Evolutionary conservation across 2,329 filamentous ascomycete species (phyloP), one percentile per base, ranked within the genome.

Genomic region (Sporothrix brunneoviolacea): DNA sequence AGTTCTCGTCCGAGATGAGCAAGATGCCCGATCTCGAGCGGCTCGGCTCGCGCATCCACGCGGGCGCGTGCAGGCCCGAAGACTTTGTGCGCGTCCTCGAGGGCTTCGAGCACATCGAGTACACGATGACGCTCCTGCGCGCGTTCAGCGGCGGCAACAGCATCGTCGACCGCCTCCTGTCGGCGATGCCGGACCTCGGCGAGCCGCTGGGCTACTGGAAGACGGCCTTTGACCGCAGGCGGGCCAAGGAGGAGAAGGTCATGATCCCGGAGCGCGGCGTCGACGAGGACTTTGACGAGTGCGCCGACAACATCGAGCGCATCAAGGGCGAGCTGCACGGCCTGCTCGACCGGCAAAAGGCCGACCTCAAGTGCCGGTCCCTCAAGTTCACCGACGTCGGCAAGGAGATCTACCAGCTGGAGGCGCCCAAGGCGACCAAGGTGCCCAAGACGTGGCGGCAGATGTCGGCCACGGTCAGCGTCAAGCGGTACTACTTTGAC

Each of bases 91-190:
- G 84, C 42, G 91, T 97, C 0, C 74, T 98, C 0, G 91, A 97
- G 65, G 93, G 93, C 0, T 98, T 96, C 59, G 93, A 97, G 70
- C 91, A 96, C 67, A 97, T 98, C 40, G 90, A 96, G 56, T 93
- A 95, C 65, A 95, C 91, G 1, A 88, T 95, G 77, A 79, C 82
- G 46, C 75, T 97, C 19, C 76, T 97, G 1, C 75, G 78, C 41
- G 77, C 83, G 8, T 86, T 87, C 59, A 81, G 84, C 48, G 79
- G 83, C n/a, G 87, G 85, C 3, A 84, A 89, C 44, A 87, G 89
- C 3, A 77, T 97, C 3, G 85, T 98, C 37, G 87, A 90, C 51
- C 83, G 90, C 48, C 79, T 98, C 35, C 82, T 97, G 38, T 70
- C 79, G 0, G 77, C 84, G 1, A 95, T 98, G 90, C 93, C 93